Conservation (phyloP, 768 basidiomycete species). For the Calocybe indica region DNA sequence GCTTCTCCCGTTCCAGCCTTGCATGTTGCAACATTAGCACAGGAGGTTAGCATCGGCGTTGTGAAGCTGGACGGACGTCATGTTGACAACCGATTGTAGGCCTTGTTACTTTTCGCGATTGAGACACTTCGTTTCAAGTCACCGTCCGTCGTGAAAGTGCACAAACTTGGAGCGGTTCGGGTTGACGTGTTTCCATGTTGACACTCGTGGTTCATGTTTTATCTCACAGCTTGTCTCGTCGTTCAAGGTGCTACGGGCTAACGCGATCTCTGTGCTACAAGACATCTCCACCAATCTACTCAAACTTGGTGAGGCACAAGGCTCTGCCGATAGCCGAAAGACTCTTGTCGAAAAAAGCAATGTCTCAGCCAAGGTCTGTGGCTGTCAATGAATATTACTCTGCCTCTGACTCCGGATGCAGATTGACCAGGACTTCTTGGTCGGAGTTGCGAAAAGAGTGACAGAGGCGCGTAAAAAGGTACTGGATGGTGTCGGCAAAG, state of each 20-base stretch:
- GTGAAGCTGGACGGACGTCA: neutral
- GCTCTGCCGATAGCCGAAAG: constrained; percentile 47
- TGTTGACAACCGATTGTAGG: constrained; percentile 34
- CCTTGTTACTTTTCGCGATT: constrained; percentile 63
- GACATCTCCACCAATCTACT: constrained; percentile 51
- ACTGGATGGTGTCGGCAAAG: constrained; percentile 66
- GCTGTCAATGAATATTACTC: neutral
- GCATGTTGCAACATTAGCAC: constrained; percentile 66
- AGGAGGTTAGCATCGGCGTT: constrained; percentile 47
- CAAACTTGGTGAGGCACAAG: constrained; percentile 45
- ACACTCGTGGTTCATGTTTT: constrained; percentile 4
- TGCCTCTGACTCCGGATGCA: constrained; percentile 17
- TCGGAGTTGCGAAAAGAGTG: constrained; percentile 56
- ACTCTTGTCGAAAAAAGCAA: constrained; percentile 36
- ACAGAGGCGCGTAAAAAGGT: constrained; percentile 69
- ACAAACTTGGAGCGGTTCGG: constrained; percentile 69
- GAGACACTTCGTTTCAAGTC: constrained; percentile 72
- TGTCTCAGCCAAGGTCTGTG: constrained; percentile 25
- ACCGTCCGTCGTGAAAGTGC: constrained; percentile 58
- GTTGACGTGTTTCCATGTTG: neutral
- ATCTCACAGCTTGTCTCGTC: constrained; percentile 51
- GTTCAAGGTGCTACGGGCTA: constrained; percentile 56
- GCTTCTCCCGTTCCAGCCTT: constrained; percentile 51
- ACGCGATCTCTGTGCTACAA: constrained; percentile 45
- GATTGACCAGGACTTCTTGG: constrained; percentile 62